Evolutionary conservation across 2,329 filamentous ascomycete species (phyloP).

Genomic region (Fusarium citri): DNA sequence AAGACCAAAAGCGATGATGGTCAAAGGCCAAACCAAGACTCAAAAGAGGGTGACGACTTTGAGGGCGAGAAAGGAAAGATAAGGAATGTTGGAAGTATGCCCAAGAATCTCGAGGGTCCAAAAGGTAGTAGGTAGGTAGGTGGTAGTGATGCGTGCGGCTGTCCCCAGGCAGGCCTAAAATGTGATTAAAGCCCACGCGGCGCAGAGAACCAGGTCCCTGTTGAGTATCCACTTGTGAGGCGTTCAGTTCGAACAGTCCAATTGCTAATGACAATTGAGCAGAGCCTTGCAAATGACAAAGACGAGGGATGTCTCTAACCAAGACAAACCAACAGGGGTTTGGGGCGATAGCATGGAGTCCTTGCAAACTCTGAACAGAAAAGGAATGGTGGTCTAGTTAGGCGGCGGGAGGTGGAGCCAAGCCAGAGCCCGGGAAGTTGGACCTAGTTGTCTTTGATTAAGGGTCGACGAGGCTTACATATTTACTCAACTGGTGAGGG

Average conservation of each 20-base stretch:
- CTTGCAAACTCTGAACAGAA: constrained; percentile 31
- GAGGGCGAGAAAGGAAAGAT: constrained; percentile 31
- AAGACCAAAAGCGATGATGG: constrained; percentile 34
- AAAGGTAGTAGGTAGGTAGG: constrained; percentile 17
- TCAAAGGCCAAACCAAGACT: constrained; percentile 33
- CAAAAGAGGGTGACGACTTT: constrained; percentile 14
- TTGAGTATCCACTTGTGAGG: constrained; percentile 43
- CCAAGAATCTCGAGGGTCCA: constrained; percentile 34
- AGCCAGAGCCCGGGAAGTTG: constrained; percentile 42
- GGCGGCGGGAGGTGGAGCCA: constrained; percentile 44
- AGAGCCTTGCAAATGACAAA: constrained; percentile 43
- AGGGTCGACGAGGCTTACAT: constrained; percentile 47
- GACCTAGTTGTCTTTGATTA: constrained; percentile 47
- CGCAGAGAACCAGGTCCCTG: constrained; percentile 41
- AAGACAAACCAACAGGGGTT: constrained; percentile 29
- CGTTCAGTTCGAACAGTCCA: constrained; percentile 39
- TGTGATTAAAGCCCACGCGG: constrained; percentile 45
- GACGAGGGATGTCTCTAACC: constrained; percentile 31
- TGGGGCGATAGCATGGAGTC: constrained; percentile 31
- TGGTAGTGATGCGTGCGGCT: constrained; percentile 34
- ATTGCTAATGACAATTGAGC: constrained; percentile 31
- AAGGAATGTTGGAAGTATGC: constrained; percentile 26
- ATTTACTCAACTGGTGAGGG: constrained; percentile 32
- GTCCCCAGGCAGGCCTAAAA: constrained; percentile 31
- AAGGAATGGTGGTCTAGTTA: constrained; percentile 35